Evolutionary conservation across 2,329 filamentous ascomycete genomes (phyloP), one percentile per base, ranked within the genome.

Genomic region (Colletotrichum echinochloae): DNA sequence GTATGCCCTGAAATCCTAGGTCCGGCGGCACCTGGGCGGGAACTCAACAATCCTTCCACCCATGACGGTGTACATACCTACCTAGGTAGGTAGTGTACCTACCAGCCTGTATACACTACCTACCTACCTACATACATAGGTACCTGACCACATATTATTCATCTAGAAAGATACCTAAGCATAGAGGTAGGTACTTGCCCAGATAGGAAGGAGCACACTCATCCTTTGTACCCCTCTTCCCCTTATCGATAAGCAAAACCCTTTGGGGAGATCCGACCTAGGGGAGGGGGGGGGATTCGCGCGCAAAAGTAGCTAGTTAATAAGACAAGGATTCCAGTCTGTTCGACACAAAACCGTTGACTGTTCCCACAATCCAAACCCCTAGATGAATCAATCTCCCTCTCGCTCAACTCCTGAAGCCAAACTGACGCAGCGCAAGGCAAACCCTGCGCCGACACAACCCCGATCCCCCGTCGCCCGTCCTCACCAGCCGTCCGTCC

Each of bases 371-470:
- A 61, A 65, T 48, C 51, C n/a, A n/a, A 44, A 57, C 51, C 65
- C 67, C 64, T 70, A 64, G 67, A 70, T 66, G 64, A 62, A 39
- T 26, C 60, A n/a, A n/a, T n/a, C n/a, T 46, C 33, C 44, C 46
- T 48, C 18, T 57, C 56, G 57, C 54, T 20, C 64, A 61, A 59
- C 67, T 62, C 64, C 64, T n/a, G n/a, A 44, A 62, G 54, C 55
- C 67, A 57, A 67, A 67, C 57, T 62, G 64, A 62, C 57, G 57
- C 46, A 62, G 64, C 67, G 57, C 63, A 70, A 70, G 52, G 64
- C 67, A 51, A 70, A 62, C 67, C 57, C 52, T 67, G 67, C 51
- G 64, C 48, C 51, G 23, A 67, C 57, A 39, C 44, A 35, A 54
- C 44, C 39, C 49, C 56, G 39, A 48, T 20, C 41, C 44, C 49